phyloP scores from a whole-genome alignment of 139 green algal species.

The Pseudopediastrum boryanum region DNA sequence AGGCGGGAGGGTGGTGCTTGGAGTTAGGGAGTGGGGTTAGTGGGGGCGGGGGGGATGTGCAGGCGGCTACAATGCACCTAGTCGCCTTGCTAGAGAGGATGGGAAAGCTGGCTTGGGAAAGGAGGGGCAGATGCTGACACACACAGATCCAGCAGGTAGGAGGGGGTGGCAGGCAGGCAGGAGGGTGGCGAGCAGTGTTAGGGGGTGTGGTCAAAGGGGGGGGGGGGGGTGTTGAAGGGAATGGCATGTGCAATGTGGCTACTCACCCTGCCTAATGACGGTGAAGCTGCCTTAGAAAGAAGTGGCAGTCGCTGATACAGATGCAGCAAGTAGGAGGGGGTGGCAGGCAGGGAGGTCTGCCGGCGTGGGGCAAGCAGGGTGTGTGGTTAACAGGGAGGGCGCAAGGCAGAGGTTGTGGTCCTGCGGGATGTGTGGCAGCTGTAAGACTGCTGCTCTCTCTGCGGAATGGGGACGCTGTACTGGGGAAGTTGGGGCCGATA shows the following conservation, averaged over 20 bases:
- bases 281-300: conserved; percentile 61
- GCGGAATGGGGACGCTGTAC: conserved; percentile 53
- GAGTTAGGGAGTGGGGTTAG: too few species aligned
- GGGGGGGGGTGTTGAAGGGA: neutral
- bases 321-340: conserved; percentile 39
- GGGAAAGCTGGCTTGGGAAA: conserved; percentile 63
- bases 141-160: conserved; percentile 56
- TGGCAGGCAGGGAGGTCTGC: too few species aligned
- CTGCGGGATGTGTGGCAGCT: too few species aligned
- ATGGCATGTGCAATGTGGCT: neutral
- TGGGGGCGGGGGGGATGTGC: neutral
- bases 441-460: neutral
- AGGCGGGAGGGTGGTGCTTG: too few species aligned
- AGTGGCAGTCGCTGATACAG: conserved; percentile 50
- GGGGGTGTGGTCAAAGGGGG: too few species aligned
- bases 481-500: conserved; percentile 48
- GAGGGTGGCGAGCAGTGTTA: too few species aligned
- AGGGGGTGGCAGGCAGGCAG: neutral
- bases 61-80: neutral
- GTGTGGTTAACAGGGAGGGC: too few species aligned
- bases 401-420: too few species aligned
- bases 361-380: too few species aligned
- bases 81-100: too few species aligned
- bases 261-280: too few species aligned
- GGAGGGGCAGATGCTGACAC: conserved; percentile 52